Evolutionary conservation across 352 stramenopile species (phyloP).

Genomic region (Pythium scleroteichum): DNA sequence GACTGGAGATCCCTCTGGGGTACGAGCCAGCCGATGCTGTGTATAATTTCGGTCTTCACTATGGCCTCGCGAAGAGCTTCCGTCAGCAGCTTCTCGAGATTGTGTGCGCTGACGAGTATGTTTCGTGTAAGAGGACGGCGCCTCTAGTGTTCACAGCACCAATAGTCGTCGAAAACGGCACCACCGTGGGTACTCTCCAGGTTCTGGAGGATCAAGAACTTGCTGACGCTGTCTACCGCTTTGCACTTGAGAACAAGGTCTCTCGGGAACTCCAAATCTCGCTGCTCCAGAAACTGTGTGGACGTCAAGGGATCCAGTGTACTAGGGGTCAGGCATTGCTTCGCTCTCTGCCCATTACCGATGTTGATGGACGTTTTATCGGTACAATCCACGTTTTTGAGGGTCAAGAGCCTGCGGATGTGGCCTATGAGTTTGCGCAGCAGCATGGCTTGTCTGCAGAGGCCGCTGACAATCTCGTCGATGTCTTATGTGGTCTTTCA

Average conservation of each 20-base stretch:
- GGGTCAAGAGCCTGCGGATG: slow-evolving; percentile 71
- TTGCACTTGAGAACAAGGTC: slow-evolving; percentile 53
- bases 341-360: slow-evolving; percentile 43
- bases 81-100: slow-evolving; percentile 42
- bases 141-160: slow-evolving; percentile 56
- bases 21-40: slow-evolving; percentile 63
- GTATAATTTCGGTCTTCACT: slow-evolving; percentile 40
- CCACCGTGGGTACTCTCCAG: slow-evolving; percentile 33
- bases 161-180: slow-evolving; percentile 51
- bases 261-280: slow-evolving; percentile 42
- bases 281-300: slow-evolving; percentile 62
- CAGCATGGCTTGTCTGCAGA: slow-evolving; percentile 40
- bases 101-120: slow-evolving; percentile 60
- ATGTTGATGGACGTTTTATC: slow-evolving; percentile 32
- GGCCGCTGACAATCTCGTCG: slow-evolving; percentile 45
- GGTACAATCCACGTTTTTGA: slow-evolving; percentile 63
- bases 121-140: slow-evolving; percentile 44
- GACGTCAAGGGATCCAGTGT: slow-evolving; percentile 51
- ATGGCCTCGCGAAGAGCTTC: slow-evolving; percentile 40
- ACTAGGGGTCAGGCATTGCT: slow-evolving; percentile 61
- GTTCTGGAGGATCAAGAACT: slow-evolving; percentile 73
- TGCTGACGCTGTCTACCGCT: slow-evolving; percentile 62
- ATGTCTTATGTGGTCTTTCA: slow-evolving; percentile 50
- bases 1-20: slow-evolving; percentile 45
- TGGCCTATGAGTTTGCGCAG: slow-evolving; percentile 67